phyloP scores from a whole-genome alignment of 2,329 filamentous ascomycete genomes.

The Aplosporella prunicola region DNA sequence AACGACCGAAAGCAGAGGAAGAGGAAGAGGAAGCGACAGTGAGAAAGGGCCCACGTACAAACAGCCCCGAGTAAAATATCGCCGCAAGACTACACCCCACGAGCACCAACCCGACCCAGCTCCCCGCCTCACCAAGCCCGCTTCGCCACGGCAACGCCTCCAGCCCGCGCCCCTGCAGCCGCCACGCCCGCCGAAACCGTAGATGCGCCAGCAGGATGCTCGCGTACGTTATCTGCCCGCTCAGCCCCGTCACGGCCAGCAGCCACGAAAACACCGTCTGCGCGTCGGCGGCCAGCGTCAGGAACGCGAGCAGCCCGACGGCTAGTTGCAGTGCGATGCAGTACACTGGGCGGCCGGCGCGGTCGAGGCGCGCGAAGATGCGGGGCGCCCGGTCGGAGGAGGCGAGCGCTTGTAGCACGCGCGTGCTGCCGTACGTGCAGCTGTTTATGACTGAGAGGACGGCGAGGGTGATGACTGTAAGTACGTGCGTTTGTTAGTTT shows the following conservation, averaged over 20 bases:
- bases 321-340: conserved; percentile 39
- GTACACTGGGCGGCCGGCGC: conserved; percentile 47
- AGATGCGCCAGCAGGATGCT: conserved; percentile 55
- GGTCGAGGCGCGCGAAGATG: conserved; percentile 49
- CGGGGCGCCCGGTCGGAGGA: conserved; percentile 55
- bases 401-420: conserved; percentile 76
- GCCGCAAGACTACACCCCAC: not conserved
- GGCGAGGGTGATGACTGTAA: conserved; percentile 66
- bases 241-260: conserved; percentile 58
- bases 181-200: conserved; percentile 52
- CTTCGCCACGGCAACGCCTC: conserved; percentile 69
- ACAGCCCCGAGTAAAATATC: not conserved
- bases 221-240: conserved; percentile 65
- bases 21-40: conserved; percentile 66
- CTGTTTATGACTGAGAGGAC: conserved; percentile 83
- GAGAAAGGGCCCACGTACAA: no score
- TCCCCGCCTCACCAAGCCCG: conserved; percentile 66
- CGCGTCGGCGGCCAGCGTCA: conserved; percentile 38
- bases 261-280: conserved; percentile 50
- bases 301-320: conserved; percentile 48
- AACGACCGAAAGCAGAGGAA: conserved; percentile 60
- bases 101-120: conserved; percentile 53
- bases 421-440: conserved; percentile 76
- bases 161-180: conserved; percentile 48
- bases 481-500: no score